Base-by-base conservation (phyloP, 176 grass and related monocot species). In the Triticum dicoccoides region DNA sequence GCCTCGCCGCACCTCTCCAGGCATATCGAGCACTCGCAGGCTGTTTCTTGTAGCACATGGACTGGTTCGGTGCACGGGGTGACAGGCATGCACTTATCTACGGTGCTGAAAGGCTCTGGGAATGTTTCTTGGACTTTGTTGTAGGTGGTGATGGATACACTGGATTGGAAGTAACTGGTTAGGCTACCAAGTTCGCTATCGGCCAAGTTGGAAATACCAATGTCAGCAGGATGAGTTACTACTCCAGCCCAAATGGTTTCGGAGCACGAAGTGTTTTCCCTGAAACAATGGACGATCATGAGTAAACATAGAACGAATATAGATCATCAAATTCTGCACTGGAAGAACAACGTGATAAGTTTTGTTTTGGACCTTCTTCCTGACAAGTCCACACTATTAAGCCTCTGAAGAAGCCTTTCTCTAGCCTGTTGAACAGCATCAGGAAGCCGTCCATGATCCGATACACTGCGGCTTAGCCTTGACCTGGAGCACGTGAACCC, bases 341-440 rank as follows among this genome's bases (percentile, higher is more conserved):
- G 73, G 5, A 82, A 61, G 10, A 41, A 68, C 0, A 3, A n/a
- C 4, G 9, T 6, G 21, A 20, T 34, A 74, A 35, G 12, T 12
- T 11, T 29, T 45, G 45, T n/a, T 23, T 30, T 34, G 0, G 11
- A 93, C 91, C 89, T 90, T 85, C 86, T 83, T 87, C 89, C 86
- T 17, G 85, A 86, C 56, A 89, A 73, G 82, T 94, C 86, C 52
- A 97, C 81, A 3, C 92, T 87, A 14, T 64, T 89, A 38, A 97
- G 87, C 63, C 87, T 92, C 25, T 93, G 79, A 82, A 92, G 87
- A 69, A 97, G 92, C 85, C 94, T 90, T 88, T 97, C 89, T 41
- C 88, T 94, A 34, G 92, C 91, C 75, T 92, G 89, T 47, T 70
- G 81, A 38, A 97, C 92, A 18, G 85, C 86, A 30, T 91, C 87